A percentile compares a stretch with the other conserved stretches of the same genome.
Conservation (phyloP, 2,329 filamentous ascomycete genomes). For the Cadophora sp. region DNA sequence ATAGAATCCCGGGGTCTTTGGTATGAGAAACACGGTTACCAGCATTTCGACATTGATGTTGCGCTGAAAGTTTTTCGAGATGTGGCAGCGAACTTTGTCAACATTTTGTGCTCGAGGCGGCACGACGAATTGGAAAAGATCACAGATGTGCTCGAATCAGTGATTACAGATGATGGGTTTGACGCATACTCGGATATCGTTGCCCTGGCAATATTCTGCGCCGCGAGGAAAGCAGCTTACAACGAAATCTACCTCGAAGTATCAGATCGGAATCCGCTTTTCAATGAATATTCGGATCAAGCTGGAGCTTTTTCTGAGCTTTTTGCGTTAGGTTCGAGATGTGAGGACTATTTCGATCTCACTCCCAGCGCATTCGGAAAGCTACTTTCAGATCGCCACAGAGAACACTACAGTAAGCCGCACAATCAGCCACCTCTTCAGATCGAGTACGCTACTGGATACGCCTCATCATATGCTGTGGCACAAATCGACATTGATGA, state of each 20-base stretch:
- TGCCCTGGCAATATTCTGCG: slow-evolving; percentile 17
- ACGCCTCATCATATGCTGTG: slow-evolving; percentile 15
- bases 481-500: slow-evolving; percentile 22
- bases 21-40: slow-evolving; percentile 21
- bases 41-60: slow-evolving; percentile 19
- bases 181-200: slow-evolving; percentile 20
- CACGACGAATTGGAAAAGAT: slow-evolving; percentile 18
- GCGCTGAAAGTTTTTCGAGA: slow-evolving; percentile 16
- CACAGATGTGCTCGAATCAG: slow-evolving; percentile 18
- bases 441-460: slow-evolving; percentile 14
- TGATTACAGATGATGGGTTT: slow-evolving; percentile 15
- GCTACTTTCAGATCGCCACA: slow-evolving; percentile 18
- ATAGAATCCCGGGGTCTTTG: slow-evolving; percentile 19
- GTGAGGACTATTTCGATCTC: slow-evolving; percentile 22
- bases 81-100: slow-evolving; percentile 13
- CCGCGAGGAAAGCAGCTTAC: slow-evolving; percentile 15
- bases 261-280: slow-evolving; percentile 19
- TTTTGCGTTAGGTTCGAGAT: slow-evolving; percentile 16
- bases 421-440: slow-evolving; percentile 20
- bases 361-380: slow-evolving; percentile 20
- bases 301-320: slow-evolving; percentile 18
- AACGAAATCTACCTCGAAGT: slow-evolving; percentile 22
- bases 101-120: slow-evolving; percentile 15
- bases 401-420: slow-evolving; percentile 18
- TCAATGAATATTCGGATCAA: slow-evolving; percentile 21